Evolutionary conservation across 2,329 filamentous ascomycete genomes (phyloP).

Genomic region (Colletotrichum chrysophilum): DNA sequence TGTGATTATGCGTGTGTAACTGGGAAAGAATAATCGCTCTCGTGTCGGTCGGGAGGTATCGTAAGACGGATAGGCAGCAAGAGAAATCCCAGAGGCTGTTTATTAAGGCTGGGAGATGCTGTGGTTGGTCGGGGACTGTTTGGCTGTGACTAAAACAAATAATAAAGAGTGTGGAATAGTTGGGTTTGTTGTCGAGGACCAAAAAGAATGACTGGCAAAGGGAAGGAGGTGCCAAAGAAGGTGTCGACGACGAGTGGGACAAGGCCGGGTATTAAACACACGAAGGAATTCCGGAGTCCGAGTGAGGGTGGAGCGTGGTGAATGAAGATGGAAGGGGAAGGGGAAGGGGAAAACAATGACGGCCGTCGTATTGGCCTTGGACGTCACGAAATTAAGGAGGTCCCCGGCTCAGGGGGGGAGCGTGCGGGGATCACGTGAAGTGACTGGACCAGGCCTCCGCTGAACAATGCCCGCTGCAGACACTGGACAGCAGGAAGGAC

Average conservation of each 20-base stretch:
- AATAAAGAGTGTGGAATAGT: constrained; percentile 9
- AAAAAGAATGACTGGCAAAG: constrained; percentile 17
- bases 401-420: background rate
- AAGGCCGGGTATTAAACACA: constrained; percentile 15
- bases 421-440: background rate
- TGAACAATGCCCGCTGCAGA: background rate
- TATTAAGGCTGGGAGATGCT: background rate
- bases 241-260: constrained; percentile 5
- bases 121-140: constrained; percentile 1
- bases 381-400: constrained; percentile 20
- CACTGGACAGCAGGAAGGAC: background rate
- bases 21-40: background rate
- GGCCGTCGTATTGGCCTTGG: constrained; percentile 1
- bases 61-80: background rate
- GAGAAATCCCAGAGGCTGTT: background rate
- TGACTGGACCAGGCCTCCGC: background rate
- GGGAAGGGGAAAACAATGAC: constrained; percentile 15
- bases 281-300: background rate
- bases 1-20: background rate
- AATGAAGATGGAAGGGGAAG: background rate
- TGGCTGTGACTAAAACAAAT: constrained; percentile 3
- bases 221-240: background rate
- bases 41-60: background rate
- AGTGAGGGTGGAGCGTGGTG: background rate
- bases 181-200: constrained; percentile 12